These are phyloP conservation scores for Fusarium torulosum DNA, from an alignment of 2,329 filamentous ascomycete genomes.

Conservation along the genomic window DNA sequence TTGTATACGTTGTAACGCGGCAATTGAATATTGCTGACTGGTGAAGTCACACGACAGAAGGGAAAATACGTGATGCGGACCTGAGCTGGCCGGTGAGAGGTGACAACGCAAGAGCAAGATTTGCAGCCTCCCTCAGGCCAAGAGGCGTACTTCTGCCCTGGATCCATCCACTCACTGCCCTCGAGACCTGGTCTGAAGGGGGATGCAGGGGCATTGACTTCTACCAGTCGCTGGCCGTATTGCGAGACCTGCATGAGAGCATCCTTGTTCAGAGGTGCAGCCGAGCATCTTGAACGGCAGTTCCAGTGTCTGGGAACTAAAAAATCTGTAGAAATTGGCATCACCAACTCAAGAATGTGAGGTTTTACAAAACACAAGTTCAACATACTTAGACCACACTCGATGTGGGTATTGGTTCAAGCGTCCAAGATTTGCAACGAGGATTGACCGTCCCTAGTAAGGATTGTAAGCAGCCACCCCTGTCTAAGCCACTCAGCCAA, in stretches of 20 bases:
- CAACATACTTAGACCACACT: slow-evolving; percentile 1
- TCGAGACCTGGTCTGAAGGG: slow-evolving; percentile 27
- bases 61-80: neutral
- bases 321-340: neutral
- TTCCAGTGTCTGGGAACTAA: neutral
- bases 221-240: slow-evolving; percentile 27
- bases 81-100: slow-evolving; percentile 9
- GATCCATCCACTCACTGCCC: slow-evolving; percentile 28
- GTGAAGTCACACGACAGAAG: slow-evolving; percentile 16
- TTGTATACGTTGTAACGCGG: slow-evolving; percentile 1
- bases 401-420: slow-evolving; percentile 20
- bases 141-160: slow-evolving; percentile 7
- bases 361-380: neutral
- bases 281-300: slow-evolving; percentile 6
- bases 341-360: slow-evolving; percentile 2
- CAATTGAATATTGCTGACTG: slow-evolving; percentile 8
- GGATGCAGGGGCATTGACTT: slow-evolving; percentile 30
- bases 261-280: slow-evolving; percentile 21
- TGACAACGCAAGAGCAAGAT: slow-evolving; percentile 32
- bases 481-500: slow-evolving; percentile 16
- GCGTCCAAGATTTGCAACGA: slow-evolving; percentile 24
- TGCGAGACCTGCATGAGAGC: slow-evolving; percentile 35
- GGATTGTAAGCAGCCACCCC: slow-evolving; percentile 16
- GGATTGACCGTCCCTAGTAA: slow-evolving; percentile 21
- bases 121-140: slow-evolving; percentile 17